phyloP scores from a whole-genome alignment of 2,329 filamentous ascomycete species.

The Beauveria bassiana region DNA sequence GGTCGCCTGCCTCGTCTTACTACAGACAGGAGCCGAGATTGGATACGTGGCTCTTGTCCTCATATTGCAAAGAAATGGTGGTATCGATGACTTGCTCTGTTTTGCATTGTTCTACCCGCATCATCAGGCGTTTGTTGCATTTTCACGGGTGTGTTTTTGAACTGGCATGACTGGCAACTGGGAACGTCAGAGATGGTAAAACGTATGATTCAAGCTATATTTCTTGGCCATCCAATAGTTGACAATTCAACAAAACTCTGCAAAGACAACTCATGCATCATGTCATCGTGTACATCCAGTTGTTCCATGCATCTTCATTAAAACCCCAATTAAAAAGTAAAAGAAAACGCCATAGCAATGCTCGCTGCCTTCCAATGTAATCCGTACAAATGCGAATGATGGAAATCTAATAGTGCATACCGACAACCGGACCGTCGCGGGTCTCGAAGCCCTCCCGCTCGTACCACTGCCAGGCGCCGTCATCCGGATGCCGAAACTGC shows the following conservation, averaged over 20 bases:
- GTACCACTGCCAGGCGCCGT: conserved; percentile 27
- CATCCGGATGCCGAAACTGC: conserved; percentile 10
- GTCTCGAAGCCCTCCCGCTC: conserved; percentile 26
- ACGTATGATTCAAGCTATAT: neutral
- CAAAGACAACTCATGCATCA: neutral
- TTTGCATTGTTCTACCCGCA: neutral
- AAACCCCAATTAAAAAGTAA: neutral
- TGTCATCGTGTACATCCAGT: neutral
- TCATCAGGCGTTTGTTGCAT: neutral
- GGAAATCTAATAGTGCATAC: conserved; percentile 5
- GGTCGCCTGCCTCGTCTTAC: neutral
- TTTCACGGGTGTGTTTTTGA: neutral
- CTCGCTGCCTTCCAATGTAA: neutral
- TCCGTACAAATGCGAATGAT: neutral
- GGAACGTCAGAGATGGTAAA: neutral
- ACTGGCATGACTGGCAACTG: too few species aligned
- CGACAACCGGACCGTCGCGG: conserved; percentile 11
- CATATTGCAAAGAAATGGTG: neutral
- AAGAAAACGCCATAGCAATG: conserved; percentile 7
- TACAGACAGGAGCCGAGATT: neutral
- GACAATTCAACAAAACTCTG: neutral
- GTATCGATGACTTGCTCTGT: neutral
- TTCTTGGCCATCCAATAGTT: neutral
- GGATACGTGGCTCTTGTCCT: neutral
- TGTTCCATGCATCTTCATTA: neutral